Base-by-base conservation (phyloP, 345 rosid species). In the Anastatica hierochuntica region DNA sequence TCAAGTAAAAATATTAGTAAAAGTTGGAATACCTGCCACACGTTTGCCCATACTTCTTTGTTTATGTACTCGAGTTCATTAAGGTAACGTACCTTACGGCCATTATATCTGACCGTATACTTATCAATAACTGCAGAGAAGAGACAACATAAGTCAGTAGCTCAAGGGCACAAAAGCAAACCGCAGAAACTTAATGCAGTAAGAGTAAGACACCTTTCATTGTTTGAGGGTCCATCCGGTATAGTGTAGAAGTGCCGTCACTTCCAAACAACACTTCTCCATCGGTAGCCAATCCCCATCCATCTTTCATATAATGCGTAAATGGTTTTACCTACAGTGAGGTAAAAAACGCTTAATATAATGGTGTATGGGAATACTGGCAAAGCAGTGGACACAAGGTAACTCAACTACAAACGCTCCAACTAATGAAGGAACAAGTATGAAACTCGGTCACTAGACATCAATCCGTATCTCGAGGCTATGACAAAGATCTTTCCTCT, bases 231-330 rank as follows among this genome's bases (percentile, higher is more conserved):
- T 83, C 78, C 56, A 94, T 77, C 55, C 64, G 77, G 62, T 94
- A 94, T 42, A 94, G 69, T 14, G 79, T 71, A 53, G 99, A 88
- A 60, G 84, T 76, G 53, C 97, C 99, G 69, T 94, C 95, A 53
- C 82, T 88, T 63, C 99, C 95, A 57, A 81, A 83, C 60, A 94
- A 52, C 53, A 77, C 63, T 56, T 85, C 65, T 17, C 99, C 97
- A 71, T 94, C 94, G 18, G 89, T 83, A 54, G 97, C 89, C 38
- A 88, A 77, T 43, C 99, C 97, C 95, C 99, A 94, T 11, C 97
- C 99, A 75, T 94, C 99, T 42, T 75, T 37, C 97, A 94, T 94
- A 63, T 73, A 64, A 73, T 94, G 95, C 46, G 67, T 74, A 73
- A 85, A 88, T 68, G 66, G 40, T 39, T 63, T 57, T 37, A 80